Evolutionary conservation across 2,329 filamentous ascomycete species (phyloP).

Genomic region (Ophiosphaerella herpotricha): DNA sequence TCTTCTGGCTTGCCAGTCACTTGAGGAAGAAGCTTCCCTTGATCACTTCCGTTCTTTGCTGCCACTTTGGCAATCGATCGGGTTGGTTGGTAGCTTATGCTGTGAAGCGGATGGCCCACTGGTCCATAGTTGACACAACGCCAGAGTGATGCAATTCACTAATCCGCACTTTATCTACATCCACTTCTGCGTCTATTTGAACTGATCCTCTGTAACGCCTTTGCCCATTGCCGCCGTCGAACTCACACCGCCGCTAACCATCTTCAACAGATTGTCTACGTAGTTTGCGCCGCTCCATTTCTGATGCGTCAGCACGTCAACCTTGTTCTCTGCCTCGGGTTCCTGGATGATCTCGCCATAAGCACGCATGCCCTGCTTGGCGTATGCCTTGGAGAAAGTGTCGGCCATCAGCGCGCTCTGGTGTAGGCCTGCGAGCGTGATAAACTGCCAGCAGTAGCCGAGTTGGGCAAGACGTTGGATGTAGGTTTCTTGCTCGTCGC

Average conservation of each 20-base stretch:
- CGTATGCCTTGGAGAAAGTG: conserved; percentile 82
- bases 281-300: conserved; percentile 98
- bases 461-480: conserved; percentile 84
- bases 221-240: conserved; percentile 95
- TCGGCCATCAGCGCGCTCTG: conserved; percentile 92
- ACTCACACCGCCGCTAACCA: conserved; percentile 92
- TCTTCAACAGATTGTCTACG: conserved; percentile 92
- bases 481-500: conserved; percentile 93
- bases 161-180: too few species aligned
- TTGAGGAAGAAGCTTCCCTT: conserved; percentile 29
- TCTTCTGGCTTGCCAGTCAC: conserved; percentile 14
- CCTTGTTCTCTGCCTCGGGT: conserved; percentile 87
- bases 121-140: too few species aligned
- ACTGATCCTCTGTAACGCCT: conserved; percentile 98
- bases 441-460: conserved; percentile 99
- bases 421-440: conserved; percentile 96
- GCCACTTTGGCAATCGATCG: too few species aligned
- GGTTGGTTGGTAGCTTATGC: too few species aligned
- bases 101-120: too few species aligned
- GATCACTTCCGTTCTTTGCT: too few species aligned
- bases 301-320: conserved; percentile 98
- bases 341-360: conserved; percentile 98
- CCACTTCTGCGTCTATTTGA: conserved; percentile 56
- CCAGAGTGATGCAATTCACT: too few species aligned
- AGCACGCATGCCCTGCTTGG: conserved; percentile 85